Evolutionary conservation across 208 protist genomes (phyloP), one percentile per base, ranked within the genome.

Genomic region (Trypanosoma mega): DNA sequence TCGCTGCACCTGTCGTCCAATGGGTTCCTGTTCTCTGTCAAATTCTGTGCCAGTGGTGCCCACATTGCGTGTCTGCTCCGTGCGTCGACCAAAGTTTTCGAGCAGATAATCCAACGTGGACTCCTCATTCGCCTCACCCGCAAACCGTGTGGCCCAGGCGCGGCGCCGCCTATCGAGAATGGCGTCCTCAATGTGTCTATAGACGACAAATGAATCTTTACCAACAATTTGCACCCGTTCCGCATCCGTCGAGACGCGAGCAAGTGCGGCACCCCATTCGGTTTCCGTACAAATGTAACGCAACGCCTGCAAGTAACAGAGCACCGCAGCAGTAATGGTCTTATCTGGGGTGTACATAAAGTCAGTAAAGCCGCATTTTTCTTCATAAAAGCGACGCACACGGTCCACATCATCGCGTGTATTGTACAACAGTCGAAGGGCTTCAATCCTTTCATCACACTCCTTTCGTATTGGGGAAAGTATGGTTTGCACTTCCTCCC

Each of bases 11-110:
- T 93, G 78, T 16, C 90, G 78, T 23, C 87, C 87, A 68, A 96
- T 94, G 16, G 90, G 90, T 68, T 96, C 90, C 72, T 94, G 82
- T 77, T 96, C 90, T 1, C 90, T 76, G 57, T 96, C 90, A 56
- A 94, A 96, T 76, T 96, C 87, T 0, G 81, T 80, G 44, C 90
- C 90, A 31, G 79, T 90, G 5, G 76, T 84, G 59, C 82, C 83
- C 3, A 83, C 81, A 46, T 90, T 89, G 8, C 66, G 60, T 55
- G 53, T 72, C 16, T 78, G 74, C 39, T 90, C 82, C 1, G 82
- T 64, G 45, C 90, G 87, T 2, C 84, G 79, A 14, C 87, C 82
- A 70, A 96, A 93, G 80, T 96, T 94, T 58, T 96, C 85, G 2
- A 96, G 73, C 46, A 96, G 54, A 72, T 93, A 96, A 65, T 96